Conservation (phyloP, 169 alveolate genomes). For the Blepharisma undulans region DNA sequence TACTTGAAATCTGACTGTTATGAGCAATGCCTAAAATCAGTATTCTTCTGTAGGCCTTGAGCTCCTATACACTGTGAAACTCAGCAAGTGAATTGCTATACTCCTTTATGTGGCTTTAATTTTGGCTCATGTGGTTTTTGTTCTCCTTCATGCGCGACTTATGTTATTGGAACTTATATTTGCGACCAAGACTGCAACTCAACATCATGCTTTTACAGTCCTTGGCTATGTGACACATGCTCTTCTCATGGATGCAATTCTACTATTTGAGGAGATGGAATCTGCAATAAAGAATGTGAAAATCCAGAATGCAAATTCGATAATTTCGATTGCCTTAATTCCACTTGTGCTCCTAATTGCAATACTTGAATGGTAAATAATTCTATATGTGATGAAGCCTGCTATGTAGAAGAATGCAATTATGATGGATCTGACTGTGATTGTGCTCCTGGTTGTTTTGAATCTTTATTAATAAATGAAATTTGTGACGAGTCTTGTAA, state of each 20-base stretch:
- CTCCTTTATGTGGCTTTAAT: too few species aligned
- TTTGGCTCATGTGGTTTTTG: too few species aligned
- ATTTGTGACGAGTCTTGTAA: neutral
- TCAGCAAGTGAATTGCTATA: too few species aligned
- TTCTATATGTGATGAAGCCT: neutral
- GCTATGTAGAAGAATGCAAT: neutral
- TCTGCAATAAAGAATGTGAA: neutral
- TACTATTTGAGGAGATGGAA: neutral
- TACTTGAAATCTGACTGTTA: too few species aligned
- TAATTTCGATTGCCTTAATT: neutral
- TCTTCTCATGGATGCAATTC: neutral
- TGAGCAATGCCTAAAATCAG: too few species aligned
- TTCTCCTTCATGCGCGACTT: too few species aligned
- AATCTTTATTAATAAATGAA: neutral
- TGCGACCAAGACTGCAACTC: neutral
- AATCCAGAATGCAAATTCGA: neutral
- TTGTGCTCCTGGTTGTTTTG: neutral
- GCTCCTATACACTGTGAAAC: too few species aligned
- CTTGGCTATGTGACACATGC: neutral
- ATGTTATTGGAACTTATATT: too few species aligned
- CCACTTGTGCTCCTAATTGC: neutral
- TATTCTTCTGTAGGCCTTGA: too few species aligned
- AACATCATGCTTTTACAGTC: neutral
- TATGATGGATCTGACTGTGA: conserved; percentile 1
- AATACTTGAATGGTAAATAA: neutral